These are phyloP conservation scores for Fimicolochytrium jonesii DNA, from an alignment of 192 early-diverging fungal genomes.

Conservation along the genomic window DNA sequence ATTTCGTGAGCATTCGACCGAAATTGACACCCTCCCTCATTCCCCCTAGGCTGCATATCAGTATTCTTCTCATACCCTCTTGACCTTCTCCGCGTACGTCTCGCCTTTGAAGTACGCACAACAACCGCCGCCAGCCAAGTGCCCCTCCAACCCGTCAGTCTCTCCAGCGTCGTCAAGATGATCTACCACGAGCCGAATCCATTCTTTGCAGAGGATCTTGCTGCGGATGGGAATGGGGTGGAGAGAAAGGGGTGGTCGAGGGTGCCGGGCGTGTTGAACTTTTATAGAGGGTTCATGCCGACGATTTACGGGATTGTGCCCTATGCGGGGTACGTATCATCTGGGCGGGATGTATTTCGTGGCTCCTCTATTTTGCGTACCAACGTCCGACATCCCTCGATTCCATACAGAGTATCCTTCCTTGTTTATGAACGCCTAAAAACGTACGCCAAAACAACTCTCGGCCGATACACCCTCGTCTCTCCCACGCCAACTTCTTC, in stretches of 20 bases:
- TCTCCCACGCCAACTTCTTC: background rate
- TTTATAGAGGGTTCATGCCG: slow-evolving; percentile 90
- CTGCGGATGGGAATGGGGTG: too few relatives aligned
- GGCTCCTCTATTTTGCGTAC: too few relatives aligned
- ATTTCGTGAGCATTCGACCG: background rate
- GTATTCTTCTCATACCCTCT: slow-evolving; percentile 89
- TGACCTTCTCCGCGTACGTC: slow-evolving; percentile 87
- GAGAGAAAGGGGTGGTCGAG: too few relatives aligned
- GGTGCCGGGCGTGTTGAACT: slow-evolving; percentile 62
- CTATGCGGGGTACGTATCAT: slow-evolving; percentile 69
- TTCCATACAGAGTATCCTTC: slow-evolving; percentile 64
- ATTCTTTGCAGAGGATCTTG: too few relatives aligned
- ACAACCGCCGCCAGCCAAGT: slow-evolving; percentile 3
- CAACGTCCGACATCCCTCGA: too few relatives aligned
- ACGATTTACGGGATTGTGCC: slow-evolving; percentile 91
- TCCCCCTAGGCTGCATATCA: slow-evolving; percentile 70
- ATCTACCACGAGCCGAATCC: slow-evolving; percentile 75
- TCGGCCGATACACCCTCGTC: slow-evolving; percentile 17
- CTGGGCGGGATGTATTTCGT: background rate
- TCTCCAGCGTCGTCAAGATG: slow-evolving; percentile 34
- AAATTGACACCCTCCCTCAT: background rate
- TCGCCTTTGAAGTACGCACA: slow-evolving; percentile 78
- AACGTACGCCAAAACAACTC: slow-evolving; percentile 19
- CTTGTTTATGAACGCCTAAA: slow-evolving; percentile 68
- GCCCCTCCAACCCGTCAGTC: slow-evolving; percentile 1